phyloP scores from a whole-genome alignment of 176 grass and related monocot genomes.

The Eragrostis nindensis region DNA sequence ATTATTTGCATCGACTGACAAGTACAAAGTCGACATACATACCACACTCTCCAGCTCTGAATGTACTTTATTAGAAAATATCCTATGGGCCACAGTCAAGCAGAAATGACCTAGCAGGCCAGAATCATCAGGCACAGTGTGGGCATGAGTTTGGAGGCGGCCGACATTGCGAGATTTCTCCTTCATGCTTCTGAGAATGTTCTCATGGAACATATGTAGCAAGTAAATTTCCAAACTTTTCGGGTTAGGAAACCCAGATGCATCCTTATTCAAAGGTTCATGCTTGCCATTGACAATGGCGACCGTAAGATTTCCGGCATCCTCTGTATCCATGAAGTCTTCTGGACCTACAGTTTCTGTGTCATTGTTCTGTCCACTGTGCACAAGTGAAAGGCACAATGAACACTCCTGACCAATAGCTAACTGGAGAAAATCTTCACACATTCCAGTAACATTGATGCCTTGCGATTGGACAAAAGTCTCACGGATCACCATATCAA shows the following conservation, averaged over 20 bases:
- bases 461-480: constrained; percentile 66
- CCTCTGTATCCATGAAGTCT: constrained; percentile 42
- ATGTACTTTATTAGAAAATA: constrained; percentile 88
- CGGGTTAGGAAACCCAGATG: constrained; percentile 54
- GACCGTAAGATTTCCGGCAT: constrained; percentile 47
- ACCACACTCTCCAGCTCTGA: constrained; percentile 83
- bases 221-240: constrained; percentile 77
- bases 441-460: constrained; percentile 91
- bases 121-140: constrained; percentile 48
- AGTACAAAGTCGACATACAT: constrained; percentile 33
- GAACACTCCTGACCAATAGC: constrained; percentile 85
- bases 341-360: constrained; percentile 39
- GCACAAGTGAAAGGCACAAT: constrained; percentile 71
- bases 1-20: constrained; percentile 15
- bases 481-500: constrained; percentile 85
- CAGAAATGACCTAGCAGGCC: constrained; percentile 71
- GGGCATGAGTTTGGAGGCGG: constrained; percentile 35
- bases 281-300: constrained; percentile 56
- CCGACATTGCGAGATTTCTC: constrained; percentile 49
- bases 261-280: constrained; percentile 29
- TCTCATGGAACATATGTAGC: constrained; percentile 79
- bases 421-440: constrained; percentile 88
- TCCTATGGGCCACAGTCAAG: constrained; percentile 80
- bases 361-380: constrained; percentile 48
- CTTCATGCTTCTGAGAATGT: constrained; percentile 57